These are phyloP conservation scores for Exophiala lecanii-corni DNA, from an alignment of 2,329 filamentous ascomycete species.

Conservation along the genomic window DNA sequence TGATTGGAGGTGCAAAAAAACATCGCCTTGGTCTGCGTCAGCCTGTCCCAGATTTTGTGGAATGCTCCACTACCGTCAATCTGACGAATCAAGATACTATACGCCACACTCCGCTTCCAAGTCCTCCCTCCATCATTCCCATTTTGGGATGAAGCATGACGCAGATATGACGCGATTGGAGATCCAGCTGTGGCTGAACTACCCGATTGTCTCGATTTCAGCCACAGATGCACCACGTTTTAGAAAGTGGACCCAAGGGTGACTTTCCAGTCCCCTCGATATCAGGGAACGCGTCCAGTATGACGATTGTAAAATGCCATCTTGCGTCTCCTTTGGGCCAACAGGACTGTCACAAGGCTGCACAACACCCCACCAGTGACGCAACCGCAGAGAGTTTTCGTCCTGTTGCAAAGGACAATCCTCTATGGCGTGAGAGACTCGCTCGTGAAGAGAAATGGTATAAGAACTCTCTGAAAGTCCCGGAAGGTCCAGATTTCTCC, in stretches of 20 bases:
- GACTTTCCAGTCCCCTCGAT: not conserved
- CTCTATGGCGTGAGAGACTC: too few species aligned
- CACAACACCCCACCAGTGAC: not conserved
- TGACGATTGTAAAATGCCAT: constrained; percentile 1
- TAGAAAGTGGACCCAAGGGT: not conserved
- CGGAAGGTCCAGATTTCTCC: not conserved
- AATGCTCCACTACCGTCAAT: not conserved
- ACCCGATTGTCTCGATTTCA: constrained; percentile 4
- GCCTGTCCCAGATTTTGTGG: constrained; percentile 2
- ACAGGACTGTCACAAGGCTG: constrained; percentile 1
- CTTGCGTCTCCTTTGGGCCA: not conserved
- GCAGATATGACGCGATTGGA: constrained; percentile 14
- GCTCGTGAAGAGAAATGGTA: too few species aligned
- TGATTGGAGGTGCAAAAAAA: not conserved
- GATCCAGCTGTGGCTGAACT: constrained; percentile 8
- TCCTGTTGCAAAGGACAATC: too few species aligned
- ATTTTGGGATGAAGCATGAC: constrained; percentile 5
- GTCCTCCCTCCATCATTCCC: not conserved
- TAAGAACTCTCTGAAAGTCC: not conserved
- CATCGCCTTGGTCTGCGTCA: not conserved
- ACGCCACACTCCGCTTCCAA: constrained; percentile 9
- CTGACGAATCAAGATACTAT: constrained; percentile 7
- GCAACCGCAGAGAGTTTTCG: not conserved
- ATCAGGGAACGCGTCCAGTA: not conserved
- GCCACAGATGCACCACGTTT: constrained; percentile 9